phyloP scores from a whole-genome alignment of 768 basidiomycete genomes.

The Leccinum barrowsii region DNA sequence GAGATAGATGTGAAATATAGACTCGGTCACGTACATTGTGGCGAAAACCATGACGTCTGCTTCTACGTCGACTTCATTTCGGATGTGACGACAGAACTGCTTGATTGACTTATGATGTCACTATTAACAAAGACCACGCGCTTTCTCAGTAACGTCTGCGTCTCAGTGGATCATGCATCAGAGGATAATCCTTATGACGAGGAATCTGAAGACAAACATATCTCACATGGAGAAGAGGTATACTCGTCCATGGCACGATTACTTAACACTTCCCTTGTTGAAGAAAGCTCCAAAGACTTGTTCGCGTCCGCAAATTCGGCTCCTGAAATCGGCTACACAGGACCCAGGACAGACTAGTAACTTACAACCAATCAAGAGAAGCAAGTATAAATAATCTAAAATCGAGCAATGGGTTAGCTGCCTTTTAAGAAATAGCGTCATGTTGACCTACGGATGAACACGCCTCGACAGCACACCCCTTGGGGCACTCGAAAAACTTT shows the following conservation, averaged over 20 bases:
- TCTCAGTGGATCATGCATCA: neutral
- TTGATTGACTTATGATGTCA: slow-evolving; percentile 43
- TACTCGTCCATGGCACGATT: slow-evolving; percentile 1
- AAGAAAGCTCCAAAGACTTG: neutral
- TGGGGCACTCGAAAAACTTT: neutral
- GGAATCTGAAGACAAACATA: neutral
- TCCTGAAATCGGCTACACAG: neutral
- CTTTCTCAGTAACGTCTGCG: neutral
- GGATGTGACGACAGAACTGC: slow-evolving; percentile 20
- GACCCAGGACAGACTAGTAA: neutral
- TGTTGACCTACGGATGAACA: neutral
- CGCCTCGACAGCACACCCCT: neutral
- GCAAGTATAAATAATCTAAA: neutral
- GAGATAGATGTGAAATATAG: neutral
- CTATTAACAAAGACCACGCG: slow-evolving; percentile 31
- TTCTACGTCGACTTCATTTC: slow-evolving; percentile 20
- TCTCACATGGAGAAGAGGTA: neutral
- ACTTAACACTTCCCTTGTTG: neutral
- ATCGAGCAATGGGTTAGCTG: neutral
- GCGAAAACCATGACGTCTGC: slow-evolving; percentile 24
- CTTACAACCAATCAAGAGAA: neutral
- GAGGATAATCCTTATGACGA: slow-evolving; percentile 3
- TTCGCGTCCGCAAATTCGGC: slow-evolving; percentile 5
- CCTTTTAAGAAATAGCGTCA: slow-evolving; percentile 3
- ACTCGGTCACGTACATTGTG: neutral